Conservation (phyloP, 345 rosid genomes). For the Eucalyptus erythrocorys region DNA sequence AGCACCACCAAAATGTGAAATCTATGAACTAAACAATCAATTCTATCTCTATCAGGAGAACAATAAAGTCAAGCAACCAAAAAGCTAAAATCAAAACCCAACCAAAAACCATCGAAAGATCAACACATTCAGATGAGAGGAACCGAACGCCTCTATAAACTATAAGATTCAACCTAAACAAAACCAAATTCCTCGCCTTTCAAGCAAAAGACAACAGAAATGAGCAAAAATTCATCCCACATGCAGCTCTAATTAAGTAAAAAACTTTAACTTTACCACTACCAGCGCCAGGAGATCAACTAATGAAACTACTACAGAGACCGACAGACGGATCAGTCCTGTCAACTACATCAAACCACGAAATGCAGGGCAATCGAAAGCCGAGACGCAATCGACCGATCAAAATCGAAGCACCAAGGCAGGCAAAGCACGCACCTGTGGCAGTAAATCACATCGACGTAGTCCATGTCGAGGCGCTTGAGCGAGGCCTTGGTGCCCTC, state of each 20-base stretch:
- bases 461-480: conserved; percentile 88
- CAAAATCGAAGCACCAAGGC: background rate
- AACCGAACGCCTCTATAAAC: background rate
- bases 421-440: conserved; percentile 29
- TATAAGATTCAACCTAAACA: background rate
- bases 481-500: conserved; percentile 95
- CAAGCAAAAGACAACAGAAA: background rate
- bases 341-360: background rate
- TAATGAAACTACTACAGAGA: background rate
- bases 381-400: background rate
- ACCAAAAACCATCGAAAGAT: background rate
- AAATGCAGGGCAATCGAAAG: background rate
- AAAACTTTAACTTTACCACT: background rate
- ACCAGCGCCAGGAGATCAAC: background rate
- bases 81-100: background rate
- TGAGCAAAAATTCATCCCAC: background rate
- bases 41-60: background rate
- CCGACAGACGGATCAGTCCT: background rate
- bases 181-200: background rate
- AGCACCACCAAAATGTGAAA: background rate
- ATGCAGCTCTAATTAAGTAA: background rate
- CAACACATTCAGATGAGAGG: background rate
- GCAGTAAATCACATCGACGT: conserved; percentile 80
- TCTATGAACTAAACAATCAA: background rate
- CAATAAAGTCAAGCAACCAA: background rate